Base-by-base conservation (phyloP, 441 rosid species). In the Bocquillonia castaneifolia region DNA sequence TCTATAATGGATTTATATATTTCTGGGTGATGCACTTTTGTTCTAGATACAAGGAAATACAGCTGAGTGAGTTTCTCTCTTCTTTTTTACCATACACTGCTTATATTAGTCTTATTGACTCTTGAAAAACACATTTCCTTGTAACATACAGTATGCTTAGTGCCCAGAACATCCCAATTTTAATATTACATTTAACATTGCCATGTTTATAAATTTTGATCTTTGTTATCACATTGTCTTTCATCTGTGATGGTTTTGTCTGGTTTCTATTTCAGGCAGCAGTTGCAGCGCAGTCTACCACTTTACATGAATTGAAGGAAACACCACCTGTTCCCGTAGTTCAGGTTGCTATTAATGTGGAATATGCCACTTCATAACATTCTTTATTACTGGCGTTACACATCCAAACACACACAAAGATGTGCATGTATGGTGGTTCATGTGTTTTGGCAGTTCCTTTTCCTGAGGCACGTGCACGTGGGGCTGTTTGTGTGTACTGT, bases 301-400 rank as follows among this genome's bases (percentile, higher is more conserved):
- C 74, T 53, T 77, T 85, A 48, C 86, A 78, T 25, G 97, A 90
- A 76, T 76, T 86, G 74, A 76, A 83, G 72, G 99, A 91, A 69
- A 65, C 66, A 45, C 80, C 81, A 0, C 70, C 54, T 28, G 61
- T 65, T 62, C 80, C 85, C n/a, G 74, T 67, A 34, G 72, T 67
- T 59, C 76, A 79, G 84, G 89, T 85, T 69, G 47, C 75, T 79
- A 47, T 60, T 55, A 29, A 62, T 44, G 17, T 23, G 18, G 23
- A 44, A 31, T 63, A 12, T 55, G 22, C 29, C 17, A n/a, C 32
- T 44, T 45, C 44, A 39, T 37, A 32, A 20, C 10, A 22, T 42
- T 36, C 32, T 59, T 23, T 68, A 37, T 51, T 10, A 23, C 0
- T 5, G 28, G 32, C 37, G 34, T 48, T 12, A 55, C 17, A 17